Conservation (phyloP, 805 yeast species). For the Kodamaea restingae region DNA sequence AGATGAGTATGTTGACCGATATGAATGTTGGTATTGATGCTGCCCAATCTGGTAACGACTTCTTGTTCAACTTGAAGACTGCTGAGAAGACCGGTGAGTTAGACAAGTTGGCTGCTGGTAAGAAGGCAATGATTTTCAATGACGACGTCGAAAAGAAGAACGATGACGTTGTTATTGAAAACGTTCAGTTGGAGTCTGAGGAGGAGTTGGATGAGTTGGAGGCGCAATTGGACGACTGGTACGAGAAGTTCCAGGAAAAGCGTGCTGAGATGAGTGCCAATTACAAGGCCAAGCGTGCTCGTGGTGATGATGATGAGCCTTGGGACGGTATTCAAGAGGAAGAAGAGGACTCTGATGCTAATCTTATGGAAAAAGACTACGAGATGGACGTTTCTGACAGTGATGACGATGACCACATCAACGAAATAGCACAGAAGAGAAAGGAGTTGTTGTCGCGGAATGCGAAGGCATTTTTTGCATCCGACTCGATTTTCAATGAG, state of each 20-base stretch:
- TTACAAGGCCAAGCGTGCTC: conserved; percentile 61
- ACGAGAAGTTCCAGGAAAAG: conserved; percentile 61
- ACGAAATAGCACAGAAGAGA: conserved; percentile 48
- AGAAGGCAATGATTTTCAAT: conserved; percentile 57
- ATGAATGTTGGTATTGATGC: conserved; percentile 93
- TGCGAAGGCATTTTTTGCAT: conserved; percentile 38
- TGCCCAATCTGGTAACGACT: conserved; percentile 70
- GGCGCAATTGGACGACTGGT: conserved; percentile 79
- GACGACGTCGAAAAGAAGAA: conserved; percentile 50
- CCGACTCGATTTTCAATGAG: conserved; percentile 38
- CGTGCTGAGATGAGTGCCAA: conserved; percentile 68
- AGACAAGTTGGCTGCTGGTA: conserved; percentile 71
- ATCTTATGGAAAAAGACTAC: conserved; percentile 41
- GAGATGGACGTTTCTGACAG: conserved; percentile 38
- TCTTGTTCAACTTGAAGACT: conserved; percentile 75
- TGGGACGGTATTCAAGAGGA: conserved; percentile 71
- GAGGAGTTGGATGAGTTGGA: conserved; percentile 70
- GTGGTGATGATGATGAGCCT: conserved; percentile 68
- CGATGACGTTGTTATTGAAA: conserved; percentile 53
- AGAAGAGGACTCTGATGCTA: conserved; percentile 33
- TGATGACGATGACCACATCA: conserved; percentile 64
- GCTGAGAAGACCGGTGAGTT: conserved; percentile 87
- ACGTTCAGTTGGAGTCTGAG: conserved; percentile 32
- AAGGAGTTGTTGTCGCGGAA: conserved; percentile 30
- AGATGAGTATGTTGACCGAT: conserved; percentile 93